Evolutionary conservation across 1,284 basidiomycete genomes (phyloP).

Genomic region (Garcileccinum viscosum): DNA sequence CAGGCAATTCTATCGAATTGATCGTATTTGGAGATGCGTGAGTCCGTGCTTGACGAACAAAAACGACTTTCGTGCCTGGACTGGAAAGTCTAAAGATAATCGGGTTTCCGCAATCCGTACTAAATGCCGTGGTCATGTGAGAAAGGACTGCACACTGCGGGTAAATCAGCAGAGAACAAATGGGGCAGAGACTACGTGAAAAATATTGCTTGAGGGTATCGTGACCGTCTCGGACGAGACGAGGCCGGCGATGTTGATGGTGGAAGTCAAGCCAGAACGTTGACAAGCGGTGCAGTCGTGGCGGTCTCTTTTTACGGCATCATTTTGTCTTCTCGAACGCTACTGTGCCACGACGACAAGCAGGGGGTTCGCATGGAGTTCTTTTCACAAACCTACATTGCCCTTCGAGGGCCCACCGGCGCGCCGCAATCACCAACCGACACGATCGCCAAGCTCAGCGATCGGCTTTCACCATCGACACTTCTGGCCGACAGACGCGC

Average conservation of each 20-base stretch:
- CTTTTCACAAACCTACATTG: slow-evolving; percentile 80
- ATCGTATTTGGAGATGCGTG: background rate
- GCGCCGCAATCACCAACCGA: slow-evolving; percentile 83
- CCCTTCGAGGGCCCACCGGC: slow-evolving; percentile 77
- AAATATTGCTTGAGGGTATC: too few relatives aligned
- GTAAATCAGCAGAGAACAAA: background rate
- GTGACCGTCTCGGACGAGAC: too few relatives aligned
- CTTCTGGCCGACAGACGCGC: slow-evolving; percentile 91
- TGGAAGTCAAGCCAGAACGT: background rate
- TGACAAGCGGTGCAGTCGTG: background rate
- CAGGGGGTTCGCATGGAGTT: slow-evolving; percentile 66
- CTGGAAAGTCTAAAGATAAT: background rate
- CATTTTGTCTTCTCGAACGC: slow-evolving; percentile 2
- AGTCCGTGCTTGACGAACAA: background rate
- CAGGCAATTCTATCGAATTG: background rate
- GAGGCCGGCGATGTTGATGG: too few relatives aligned
- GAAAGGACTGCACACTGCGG: background rate
- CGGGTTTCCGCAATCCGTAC: background rate
- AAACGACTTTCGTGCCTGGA: background rate
- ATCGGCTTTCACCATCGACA: slow-evolving; percentile 85
- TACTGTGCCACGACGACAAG: background rate
- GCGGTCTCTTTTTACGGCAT: background rate
- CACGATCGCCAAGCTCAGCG: slow-evolving; percentile 87
- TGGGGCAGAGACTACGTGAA: too few relatives aligned
- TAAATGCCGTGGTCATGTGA: background rate